These are phyloP conservation scores for Lotus japonicus DNA, from an alignment of 306 rosid species.

Conservation along the genomic window DNA sequence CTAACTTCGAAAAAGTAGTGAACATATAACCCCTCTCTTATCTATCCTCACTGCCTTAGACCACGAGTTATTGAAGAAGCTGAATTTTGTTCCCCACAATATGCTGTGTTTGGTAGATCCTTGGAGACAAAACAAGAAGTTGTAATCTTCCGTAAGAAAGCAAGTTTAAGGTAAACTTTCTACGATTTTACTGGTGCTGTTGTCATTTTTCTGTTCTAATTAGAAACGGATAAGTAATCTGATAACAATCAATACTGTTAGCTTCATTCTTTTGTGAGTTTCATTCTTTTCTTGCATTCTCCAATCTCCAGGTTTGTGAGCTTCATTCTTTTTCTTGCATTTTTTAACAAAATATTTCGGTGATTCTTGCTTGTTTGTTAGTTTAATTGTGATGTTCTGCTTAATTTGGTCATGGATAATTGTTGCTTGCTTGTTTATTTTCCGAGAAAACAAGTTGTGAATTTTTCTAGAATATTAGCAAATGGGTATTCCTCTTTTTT, in stretches of 20 bases:
- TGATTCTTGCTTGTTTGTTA: too few relatives aligned
- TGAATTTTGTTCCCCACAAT: not conserved
- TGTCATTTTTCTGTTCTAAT: not conserved
- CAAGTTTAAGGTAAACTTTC: not conserved
- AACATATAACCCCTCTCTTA: not conserved
- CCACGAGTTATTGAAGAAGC: not conserved
- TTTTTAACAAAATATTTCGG: too few relatives aligned
- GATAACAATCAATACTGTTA: not conserved
- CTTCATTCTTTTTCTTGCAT: too few relatives aligned
- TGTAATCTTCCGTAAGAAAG: not conserved
- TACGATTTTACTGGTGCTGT: not conserved
- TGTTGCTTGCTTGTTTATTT: too few relatives aligned
- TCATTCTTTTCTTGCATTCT: too few relatives aligned
- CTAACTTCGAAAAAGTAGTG: slow-evolving; percentile 15
- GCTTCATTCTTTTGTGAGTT: too few relatives aligned
- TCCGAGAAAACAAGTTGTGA: too few relatives aligned
- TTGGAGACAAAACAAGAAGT: not conserved
- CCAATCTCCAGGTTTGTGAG: too few relatives aligned
- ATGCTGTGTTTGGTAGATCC: not conserved
- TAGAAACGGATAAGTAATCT: not conserved
- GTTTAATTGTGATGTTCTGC: too few relatives aligned
- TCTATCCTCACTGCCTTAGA: not conserved
- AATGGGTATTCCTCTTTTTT: too few relatives aligned
- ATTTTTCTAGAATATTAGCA: too few relatives aligned
- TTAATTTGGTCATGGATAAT: too few relatives aligned